phyloP scores from a whole-genome alignment of 768 basidiomycete genomes.

The Crepidotus variabilis region DNA sequence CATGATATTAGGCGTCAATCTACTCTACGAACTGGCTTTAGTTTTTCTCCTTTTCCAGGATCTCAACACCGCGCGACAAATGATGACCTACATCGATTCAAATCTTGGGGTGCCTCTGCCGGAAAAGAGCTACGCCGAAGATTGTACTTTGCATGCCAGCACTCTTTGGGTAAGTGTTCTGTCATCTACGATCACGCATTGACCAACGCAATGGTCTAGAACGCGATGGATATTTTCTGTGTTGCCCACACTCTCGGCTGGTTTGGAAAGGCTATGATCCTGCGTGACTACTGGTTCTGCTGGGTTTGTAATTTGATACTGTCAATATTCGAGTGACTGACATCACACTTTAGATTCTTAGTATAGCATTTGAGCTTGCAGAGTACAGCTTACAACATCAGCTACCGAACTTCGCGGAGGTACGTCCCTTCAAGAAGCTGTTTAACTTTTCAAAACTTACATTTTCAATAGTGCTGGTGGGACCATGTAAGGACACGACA shows the following conservation, averaged over 20 bases:
- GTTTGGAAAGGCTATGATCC: slow-evolving; percentile 89
- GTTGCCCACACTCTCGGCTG: slow-evolving; percentile 82
- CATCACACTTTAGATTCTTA: slow-evolving; percentile 58
- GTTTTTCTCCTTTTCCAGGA: slow-evolving; percentile 89
- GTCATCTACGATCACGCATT: background rate
- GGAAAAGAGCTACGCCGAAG: slow-evolving; percentile 85
- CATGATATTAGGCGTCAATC: slow-evolving; percentile 71
- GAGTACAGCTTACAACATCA: slow-evolving; percentile 89
- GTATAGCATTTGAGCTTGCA: slow-evolving; percentile 84
- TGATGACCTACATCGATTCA: slow-evolving; percentile 80
- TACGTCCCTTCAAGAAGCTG: slow-evolving; percentile 29
- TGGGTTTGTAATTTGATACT: slow-evolving; percentile 52
- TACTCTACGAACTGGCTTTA: slow-evolving; percentile 77
- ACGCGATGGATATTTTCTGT: slow-evolving; percentile 84
- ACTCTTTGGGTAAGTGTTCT: slow-evolving; percentile 61
- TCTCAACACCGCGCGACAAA: slow-evolving; percentile 65
- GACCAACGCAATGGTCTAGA: slow-evolving; percentile 33
- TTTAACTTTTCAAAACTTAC: slow-evolving; percentile 12
- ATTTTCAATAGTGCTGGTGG: slow-evolving; percentile 75
- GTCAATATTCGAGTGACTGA: slow-evolving; percentile 6
- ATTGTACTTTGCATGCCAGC: slow-evolving; percentile 59
- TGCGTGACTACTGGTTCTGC: slow-evolving; percentile 93
- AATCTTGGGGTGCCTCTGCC: slow-evolving; percentile 67
- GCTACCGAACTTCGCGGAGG: slow-evolving; percentile 85
- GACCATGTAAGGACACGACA: slow-evolving; percentile 62